Percentiles rank a stretch among this genome's conserved stretches.
Evolutionary conservation across 345 rosid genomes (phyloP).

Genomic region (Brassica napus): DNA sequence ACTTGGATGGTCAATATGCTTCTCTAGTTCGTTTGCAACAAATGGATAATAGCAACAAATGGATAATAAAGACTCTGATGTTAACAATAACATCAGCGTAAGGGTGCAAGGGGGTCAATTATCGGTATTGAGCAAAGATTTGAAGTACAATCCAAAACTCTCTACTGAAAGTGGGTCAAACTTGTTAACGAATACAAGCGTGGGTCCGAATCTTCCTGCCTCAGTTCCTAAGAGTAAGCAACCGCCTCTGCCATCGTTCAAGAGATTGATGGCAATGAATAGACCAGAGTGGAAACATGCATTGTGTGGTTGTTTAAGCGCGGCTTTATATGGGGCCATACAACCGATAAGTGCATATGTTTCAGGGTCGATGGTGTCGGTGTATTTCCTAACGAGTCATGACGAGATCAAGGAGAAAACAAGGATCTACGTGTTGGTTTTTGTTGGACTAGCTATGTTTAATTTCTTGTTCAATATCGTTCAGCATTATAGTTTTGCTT

Average conservation of each 20-base stretch:
- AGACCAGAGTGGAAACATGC: conserved; percentile 69
- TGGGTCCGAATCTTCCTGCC: neutral
- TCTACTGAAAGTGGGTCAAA: conserved; percentile 49
- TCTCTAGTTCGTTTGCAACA: conserved; percentile 67
- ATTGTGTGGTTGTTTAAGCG: conserved; percentile 47
- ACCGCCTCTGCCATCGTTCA: conserved; percentile 45
- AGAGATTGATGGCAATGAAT: conserved; percentile 57
- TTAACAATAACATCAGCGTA: conserved; percentile 27
- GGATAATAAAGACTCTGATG: conserved; percentile 25
- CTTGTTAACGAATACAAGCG: conserved; percentile 23
- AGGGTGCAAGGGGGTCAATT: neutral
- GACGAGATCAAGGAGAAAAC: conserved; percentile 52
- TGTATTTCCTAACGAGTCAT: conserved; percentile 45
- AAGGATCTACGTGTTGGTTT: conserved; percentile 43
- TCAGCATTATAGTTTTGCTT: conserved; percentile 64
- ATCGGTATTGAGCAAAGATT: conserved; percentile 30
- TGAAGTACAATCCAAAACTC: conserved; percentile 38
- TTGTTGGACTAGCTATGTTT: conserved; percentile 46
- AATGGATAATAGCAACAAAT: conserved; percentile 45
- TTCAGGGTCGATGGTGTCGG: conserved; percentile 53
- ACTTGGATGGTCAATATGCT: conserved; percentile 66
- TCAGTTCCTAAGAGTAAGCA: neutral
- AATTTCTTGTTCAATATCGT: conserved; percentile 42
- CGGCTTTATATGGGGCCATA: conserved; percentile 54
- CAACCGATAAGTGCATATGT: conserved; percentile 50